Conservation (phyloP, 768 basidiomycete species). For the Cubamyces lactineus region DNA sequence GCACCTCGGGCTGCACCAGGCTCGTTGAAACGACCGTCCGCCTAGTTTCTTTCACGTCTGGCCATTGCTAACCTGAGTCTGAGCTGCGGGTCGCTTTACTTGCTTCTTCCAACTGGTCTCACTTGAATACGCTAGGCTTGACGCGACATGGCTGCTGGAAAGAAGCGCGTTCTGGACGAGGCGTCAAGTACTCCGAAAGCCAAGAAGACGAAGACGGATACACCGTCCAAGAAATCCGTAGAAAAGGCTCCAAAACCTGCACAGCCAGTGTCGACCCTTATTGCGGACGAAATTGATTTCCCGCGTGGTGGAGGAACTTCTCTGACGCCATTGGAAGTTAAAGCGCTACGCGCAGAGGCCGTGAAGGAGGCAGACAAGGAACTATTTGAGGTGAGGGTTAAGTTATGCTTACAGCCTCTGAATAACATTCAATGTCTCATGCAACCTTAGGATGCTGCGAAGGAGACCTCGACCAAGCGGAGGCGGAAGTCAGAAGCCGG, state of each 20-base stretch:
- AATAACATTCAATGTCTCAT: background rate
- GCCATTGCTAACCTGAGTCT: background rate
- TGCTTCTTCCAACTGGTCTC: background rate
- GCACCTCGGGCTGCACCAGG: background rate
- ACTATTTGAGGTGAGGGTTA: constrained; percentile 70
- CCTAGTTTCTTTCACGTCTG: background rate
- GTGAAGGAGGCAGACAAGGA: constrained; percentile 83
- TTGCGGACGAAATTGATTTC: constrained; percentile 83
- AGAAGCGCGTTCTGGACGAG: constrained; percentile 68
- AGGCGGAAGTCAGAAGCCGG: constrained; percentile 52
- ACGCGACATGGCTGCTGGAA: constrained; percentile 46
- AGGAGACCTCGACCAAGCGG: constrained; percentile 43
- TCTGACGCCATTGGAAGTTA: constrained; percentile 88
- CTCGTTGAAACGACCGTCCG: too few species aligned
- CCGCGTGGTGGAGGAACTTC: constrained; percentile 92
- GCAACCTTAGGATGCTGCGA: constrained; percentile 40
- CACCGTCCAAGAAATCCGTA: constrained; percentile 36
- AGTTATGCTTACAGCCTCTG: constrained; percentile 19
- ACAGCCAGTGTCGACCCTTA: constrained; percentile 42
- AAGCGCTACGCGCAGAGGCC: constrained; percentile 82
- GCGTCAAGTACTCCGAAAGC: constrained; percentile 47
- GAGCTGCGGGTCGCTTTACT: background rate
- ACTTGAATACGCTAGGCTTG: background rate
- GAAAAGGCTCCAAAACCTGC: constrained; percentile 32
- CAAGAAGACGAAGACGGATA: constrained; percentile 63